phyloP scores from a whole-genome alignment of 2,329 filamentous ascomycete genomes.

The Sporothrix pallida region DNA sequence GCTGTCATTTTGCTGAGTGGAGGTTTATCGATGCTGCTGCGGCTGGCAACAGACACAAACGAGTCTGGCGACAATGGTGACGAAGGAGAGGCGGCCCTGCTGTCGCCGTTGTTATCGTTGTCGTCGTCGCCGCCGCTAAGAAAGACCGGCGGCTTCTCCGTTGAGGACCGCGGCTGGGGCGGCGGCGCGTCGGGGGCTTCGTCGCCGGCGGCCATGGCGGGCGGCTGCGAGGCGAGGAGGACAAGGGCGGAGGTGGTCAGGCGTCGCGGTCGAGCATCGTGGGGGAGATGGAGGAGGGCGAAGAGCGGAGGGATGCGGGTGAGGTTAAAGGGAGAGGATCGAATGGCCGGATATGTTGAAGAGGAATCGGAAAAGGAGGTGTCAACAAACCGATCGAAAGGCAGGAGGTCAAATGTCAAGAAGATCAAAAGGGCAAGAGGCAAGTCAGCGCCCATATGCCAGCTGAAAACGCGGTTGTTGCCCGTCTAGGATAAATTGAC shows the following conservation, averaged over 20 bases:
- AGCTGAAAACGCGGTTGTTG: slow-evolving; percentile 32
- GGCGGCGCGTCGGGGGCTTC: slow-evolving; percentile 35
- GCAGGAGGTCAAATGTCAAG: not conserved
- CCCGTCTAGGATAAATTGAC: slow-evolving; percentile 23
- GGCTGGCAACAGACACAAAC: slow-evolving; percentile 1
- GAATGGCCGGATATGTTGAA: not conserved
- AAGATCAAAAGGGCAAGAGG: not conserved
- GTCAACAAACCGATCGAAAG: not conserved
- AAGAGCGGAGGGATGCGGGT: no score
- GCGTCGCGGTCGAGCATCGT: slow-evolving; percentile 3
- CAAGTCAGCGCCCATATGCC: not conserved
- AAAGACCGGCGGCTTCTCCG: slow-evolving; percentile 45
- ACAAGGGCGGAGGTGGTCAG: not conserved
- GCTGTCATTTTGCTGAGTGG: not conserved
- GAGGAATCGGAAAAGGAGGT: not conserved
- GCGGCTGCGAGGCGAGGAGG: not conserved
- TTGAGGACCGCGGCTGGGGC: slow-evolving; percentile 41
- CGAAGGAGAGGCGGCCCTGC: not conserved
- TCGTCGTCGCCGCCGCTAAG: slow-evolving; percentile 35
- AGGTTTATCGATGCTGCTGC: slow-evolving; percentile 23
- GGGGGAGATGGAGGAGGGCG: not conserved
- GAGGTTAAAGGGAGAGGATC: not conserved
- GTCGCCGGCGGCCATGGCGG: slow-evolving; percentile 38
- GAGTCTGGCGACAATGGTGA: slow-evolving; percentile 6
- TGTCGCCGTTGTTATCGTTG: not conserved